Evolutionary conservation across 352 stramenopile genomes (phyloP).

Genomic region (Phytophthora fragariae): DNA sequence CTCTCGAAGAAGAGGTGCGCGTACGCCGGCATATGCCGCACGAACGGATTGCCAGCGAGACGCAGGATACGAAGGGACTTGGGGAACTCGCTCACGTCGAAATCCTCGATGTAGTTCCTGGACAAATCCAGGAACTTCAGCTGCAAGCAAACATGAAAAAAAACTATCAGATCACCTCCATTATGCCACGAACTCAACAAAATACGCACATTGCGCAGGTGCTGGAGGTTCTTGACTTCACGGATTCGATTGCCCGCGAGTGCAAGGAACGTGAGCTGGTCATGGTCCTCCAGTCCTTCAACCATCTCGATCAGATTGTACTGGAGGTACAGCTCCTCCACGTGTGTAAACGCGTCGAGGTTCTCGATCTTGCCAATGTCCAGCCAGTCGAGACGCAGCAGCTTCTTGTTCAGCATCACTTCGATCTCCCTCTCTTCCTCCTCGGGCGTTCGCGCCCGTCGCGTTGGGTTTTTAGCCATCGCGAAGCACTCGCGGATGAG

Average conservation of each 20-base stretch:
- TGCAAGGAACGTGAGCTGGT: conserved; percentile 65
- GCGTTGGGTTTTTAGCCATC: conserved; percentile 14
- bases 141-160: conserved; percentile 31
- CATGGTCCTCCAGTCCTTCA: conserved; percentile 69
- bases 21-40: conserved; percentile 62
- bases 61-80: conserved; percentile 61
- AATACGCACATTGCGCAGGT: conserved; percentile 59
- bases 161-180: conserved; percentile 1
- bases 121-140: conserved; percentile 83
- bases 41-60: conserved; percentile 66
- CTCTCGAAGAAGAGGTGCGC: conserved; percentile 67
- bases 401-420: conserved; percentile 58
- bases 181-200: not conserved
- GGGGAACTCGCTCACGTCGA: conserved; percentile 69
- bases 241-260: conserved; percentile 73
- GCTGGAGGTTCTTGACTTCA: conserved; percentile 62
- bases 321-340: conserved; percentile 82
- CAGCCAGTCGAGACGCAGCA: conserved; percentile 76
- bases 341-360: conserved; percentile 74
- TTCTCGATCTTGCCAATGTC: conserved; percentile 80
- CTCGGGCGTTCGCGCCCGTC: conserved; percentile 8
- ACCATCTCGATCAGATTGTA: conserved; percentile 75
- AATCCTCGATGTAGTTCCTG: conserved; percentile 77
- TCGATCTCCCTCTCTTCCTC: conserved; percentile 49
- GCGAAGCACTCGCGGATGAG: conserved; percentile 65